Evolutionary conservation across 140 eudicot genomes (phyloP).

Genomic region (Oenanthe javanica): DNA sequence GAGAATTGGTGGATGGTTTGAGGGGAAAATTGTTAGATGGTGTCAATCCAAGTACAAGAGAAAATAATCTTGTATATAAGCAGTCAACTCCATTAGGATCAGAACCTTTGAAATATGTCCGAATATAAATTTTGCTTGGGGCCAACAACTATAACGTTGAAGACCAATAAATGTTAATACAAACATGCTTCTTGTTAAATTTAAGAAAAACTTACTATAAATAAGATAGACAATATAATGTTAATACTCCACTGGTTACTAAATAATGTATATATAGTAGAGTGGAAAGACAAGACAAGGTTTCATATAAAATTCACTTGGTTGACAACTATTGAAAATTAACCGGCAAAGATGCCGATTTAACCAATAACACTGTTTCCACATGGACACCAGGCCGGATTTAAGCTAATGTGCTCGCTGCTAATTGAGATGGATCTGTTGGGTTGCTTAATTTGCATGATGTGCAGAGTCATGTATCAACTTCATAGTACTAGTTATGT

Average conservation of each 20-base stretch:
- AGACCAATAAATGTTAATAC: no score
- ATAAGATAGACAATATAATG: not conserved
- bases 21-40: no score
- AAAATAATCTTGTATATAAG: no score
- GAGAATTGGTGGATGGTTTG: no score
- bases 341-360: not conserved
- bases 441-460: not conserved
- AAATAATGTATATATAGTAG: not conserved
- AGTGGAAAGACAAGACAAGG: not conserved
- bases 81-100: no score
- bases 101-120: no score
- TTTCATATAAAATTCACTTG: not conserved
- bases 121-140: no score
- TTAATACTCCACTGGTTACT: not conserved
- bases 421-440: not conserved
- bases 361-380: not conserved
- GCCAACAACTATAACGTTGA: no score
- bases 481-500: not conserved
- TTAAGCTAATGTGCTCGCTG: not conserved
- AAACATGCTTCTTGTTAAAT: no score
- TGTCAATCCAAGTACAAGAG: no score
- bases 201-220: not conserved
- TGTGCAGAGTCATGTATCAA: not conserved
- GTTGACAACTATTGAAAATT: not conserved
- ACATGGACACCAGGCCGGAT: constrained; percentile 1